These are phyloP conservation scores for Strobilomyces confusus DNA, from an alignment of 768 basidiomycete genomes.

Conservation along the genomic window DNA sequence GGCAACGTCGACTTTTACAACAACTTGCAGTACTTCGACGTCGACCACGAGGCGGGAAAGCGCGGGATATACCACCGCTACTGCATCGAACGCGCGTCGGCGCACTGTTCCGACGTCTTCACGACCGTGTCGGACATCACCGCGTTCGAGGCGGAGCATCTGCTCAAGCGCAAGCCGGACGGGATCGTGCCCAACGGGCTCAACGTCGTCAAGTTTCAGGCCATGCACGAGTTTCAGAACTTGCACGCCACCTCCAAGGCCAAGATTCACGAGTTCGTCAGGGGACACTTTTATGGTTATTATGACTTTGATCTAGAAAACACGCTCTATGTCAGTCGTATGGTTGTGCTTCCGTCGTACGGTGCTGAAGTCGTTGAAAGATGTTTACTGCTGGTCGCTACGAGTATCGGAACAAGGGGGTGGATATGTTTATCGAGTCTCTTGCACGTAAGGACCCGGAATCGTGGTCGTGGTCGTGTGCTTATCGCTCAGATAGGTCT, in stretches of 20 bases:
- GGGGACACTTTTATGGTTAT: conserved; percentile 97
- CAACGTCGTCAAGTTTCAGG: conserved; percentile 98
- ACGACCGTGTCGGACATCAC: conserved; percentile 99
- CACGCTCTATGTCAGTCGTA: conserved; percentile 66
- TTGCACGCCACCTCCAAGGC: conserved; percentile 87
- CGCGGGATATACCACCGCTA: conserved; percentile 98
- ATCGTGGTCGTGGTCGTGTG: not conserved
- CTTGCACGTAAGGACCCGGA: conserved; percentile 67
- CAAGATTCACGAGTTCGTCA: conserved; percentile 98
- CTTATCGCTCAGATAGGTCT: conserved; percentile 34
- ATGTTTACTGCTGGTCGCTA: conserved; percentile 99
- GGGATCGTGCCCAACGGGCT: conserved; percentile 96
- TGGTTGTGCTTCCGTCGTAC: not conserved
- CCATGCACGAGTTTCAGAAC: conserved; percentile 99
- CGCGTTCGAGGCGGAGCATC: conserved; percentile 93
- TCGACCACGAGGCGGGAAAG: conserved; percentile 98
- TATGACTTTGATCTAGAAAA: conserved; percentile 96
- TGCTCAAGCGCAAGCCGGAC: conserved; percentile 96
- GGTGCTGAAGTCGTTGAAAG: conserved; percentile 36
- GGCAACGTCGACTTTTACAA: conserved; percentile 99
- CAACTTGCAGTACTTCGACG: conserved; percentile 98
- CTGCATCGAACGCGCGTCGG: conserved; percentile 92
- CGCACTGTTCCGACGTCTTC: conserved; percentile 97
- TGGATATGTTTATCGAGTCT: conserved; percentile 99
- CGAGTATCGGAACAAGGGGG: conserved; percentile 98